Conservation (phyloP, 192 early-diverging fungal species). For the Kickxella alabastrina region DNA sequence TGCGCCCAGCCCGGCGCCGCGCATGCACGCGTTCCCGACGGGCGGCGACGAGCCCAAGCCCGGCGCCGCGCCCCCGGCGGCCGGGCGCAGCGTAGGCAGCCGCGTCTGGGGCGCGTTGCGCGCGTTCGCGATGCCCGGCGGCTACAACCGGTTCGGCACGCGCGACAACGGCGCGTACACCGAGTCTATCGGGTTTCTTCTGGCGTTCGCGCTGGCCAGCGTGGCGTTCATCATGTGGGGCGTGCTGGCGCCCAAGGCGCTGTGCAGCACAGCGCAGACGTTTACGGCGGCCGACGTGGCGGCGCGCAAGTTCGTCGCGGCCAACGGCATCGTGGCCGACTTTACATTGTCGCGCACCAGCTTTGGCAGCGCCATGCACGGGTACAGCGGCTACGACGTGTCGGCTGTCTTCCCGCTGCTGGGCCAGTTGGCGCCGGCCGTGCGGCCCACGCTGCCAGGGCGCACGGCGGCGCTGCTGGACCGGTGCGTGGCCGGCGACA, state of each 20-base stretch:
- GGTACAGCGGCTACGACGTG: slow-evolving; percentile 43
- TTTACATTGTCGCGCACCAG: slow-evolving; percentile 30
- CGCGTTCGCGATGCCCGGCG: slow-evolving; percentile 43
- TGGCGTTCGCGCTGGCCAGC: slow-evolving; percentile 45
- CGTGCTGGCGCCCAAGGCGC: slow-evolving; percentile 40
- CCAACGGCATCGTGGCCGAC: slow-evolving; percentile 49
- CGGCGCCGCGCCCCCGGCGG: background rate
- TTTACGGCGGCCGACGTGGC: slow-evolving; percentile 28
- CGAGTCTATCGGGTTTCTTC: slow-evolving; percentile 36
- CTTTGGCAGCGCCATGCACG: slow-evolving; percentile 39
- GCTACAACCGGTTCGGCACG: slow-evolving; percentile 45
- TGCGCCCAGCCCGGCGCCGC: background rate
- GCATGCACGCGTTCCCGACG: slow-evolving; percentile 1
- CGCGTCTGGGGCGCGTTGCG: slow-evolving; percentile 5
- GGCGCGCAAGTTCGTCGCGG: slow-evolving; percentile 32
- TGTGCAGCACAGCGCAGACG: slow-evolving; percentile 48
- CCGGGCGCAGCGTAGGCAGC: background rate
- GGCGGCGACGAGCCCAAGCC: slow-evolving; percentile 1
- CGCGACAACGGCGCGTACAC: slow-evolving; percentile 26
- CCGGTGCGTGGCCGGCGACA: slow-evolving; percentile 23
- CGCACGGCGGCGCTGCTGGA: slow-evolving; percentile 8
- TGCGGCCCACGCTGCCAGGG: background rate
- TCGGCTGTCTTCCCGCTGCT: slow-evolving; percentile 42
- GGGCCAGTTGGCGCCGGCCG: slow-evolving; percentile 22
- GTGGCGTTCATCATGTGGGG: slow-evolving; percentile 51